phyloP scores from a whole-genome alignment of 768 basidiomycete genomes.

The Rhizopogon roseolus region DNA sequence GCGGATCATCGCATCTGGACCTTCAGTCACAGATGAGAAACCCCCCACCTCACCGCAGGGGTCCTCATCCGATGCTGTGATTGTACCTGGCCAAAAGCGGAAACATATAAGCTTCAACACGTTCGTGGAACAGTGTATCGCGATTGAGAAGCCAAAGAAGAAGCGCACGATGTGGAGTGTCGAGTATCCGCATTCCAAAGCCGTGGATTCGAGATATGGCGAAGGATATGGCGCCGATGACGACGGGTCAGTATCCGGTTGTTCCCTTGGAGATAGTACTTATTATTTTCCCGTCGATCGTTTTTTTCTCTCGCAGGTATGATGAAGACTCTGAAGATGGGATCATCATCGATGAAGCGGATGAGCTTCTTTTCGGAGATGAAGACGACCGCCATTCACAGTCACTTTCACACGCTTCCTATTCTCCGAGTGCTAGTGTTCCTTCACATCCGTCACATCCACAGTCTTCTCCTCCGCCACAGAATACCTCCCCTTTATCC shows the following conservation, averaged over 20 bases:
- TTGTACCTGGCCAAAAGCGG: constrained; percentile 43
- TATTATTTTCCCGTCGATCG: constrained; percentile 6
- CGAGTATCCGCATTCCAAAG: constrained; percentile 7
- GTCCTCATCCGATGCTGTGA: constrained; percentile 8
- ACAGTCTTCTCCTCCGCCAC: constrained; percentile 15
- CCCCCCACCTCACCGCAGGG: constrained; percentile 12
- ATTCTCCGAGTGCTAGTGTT: constrained; percentile 15
- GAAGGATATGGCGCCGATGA: constrained; percentile 36
- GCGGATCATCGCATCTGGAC: constrained; percentile 33
- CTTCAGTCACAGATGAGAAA: constrained; percentile 5
- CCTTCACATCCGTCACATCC: constrained; percentile 8
- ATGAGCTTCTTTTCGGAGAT: constrained; percentile 27
- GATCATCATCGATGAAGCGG: constrained; percentile 46
- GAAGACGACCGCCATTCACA: constrained; percentile 15
- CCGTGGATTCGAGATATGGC: constrained; percentile 17
- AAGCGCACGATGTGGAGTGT: constrained; percentile 27
- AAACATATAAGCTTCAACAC: constrained; percentile 97
- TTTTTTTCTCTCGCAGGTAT: constrained; percentile 39
- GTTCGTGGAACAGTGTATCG: constrained; percentile 94
- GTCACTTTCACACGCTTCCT: constrained; percentile 1
- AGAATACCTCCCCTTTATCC: constrained; percentile 20
- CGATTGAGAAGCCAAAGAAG: constrained; percentile 70
- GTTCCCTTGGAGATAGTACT: background rate
- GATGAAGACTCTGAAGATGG: constrained; percentile 65
- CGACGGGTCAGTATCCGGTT: constrained; percentile 50